Conservation (phyloP, 306 rosid species). For the Acacia crassicarpa region DNA sequence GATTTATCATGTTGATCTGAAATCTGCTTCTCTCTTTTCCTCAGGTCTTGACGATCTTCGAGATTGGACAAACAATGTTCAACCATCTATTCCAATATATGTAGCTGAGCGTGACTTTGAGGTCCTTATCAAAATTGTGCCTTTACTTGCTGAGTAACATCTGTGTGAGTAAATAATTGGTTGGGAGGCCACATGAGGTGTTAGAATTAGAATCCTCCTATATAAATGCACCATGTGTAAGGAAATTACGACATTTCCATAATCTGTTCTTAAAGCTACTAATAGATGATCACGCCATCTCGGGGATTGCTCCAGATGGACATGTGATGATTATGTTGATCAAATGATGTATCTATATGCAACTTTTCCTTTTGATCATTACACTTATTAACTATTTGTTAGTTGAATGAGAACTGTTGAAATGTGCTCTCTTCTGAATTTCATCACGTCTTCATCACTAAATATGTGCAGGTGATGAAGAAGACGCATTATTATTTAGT, state of each 20-base stretch:
- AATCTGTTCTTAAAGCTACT: background rate
- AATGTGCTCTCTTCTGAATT: slow-evolving; percentile 7
- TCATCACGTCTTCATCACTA: slow-evolving; percentile 3
- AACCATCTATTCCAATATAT: slow-evolving; percentile 78
- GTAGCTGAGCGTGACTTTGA: slow-evolving; percentile 87
- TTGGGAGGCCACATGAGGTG: background rate
- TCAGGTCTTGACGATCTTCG: slow-evolving; percentile 95
- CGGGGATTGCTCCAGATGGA: slow-evolving; percentile 3
- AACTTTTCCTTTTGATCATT: background rate
- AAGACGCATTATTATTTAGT: slow-evolving; percentile 93
- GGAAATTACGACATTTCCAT: slow-evolving; percentile 13
- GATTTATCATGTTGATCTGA: slow-evolving; percentile 24
- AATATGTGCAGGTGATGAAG: slow-evolving; percentile 80
- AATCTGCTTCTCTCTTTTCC: slow-evolving; percentile 18
- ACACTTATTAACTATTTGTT: slow-evolving; percentile 10
- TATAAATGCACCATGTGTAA: background rate
- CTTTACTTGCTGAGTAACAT: slow-evolving; percentile 12
- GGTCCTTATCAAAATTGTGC: slow-evolving; percentile 45
- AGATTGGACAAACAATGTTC: slow-evolving; percentile 99
- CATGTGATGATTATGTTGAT: background rate
- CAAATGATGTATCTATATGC: background rate
- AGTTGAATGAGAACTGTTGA: slow-evolving; percentile 16
- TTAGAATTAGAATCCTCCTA: background rate
- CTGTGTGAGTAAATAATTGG: slow-evolving; percentile 8
- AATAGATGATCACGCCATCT: slow-evolving; percentile 2